phyloP scores from a whole-genome alignment of 1,284 basidiomycete genomes.

The Pyrrhoderma noxium region DNA sequence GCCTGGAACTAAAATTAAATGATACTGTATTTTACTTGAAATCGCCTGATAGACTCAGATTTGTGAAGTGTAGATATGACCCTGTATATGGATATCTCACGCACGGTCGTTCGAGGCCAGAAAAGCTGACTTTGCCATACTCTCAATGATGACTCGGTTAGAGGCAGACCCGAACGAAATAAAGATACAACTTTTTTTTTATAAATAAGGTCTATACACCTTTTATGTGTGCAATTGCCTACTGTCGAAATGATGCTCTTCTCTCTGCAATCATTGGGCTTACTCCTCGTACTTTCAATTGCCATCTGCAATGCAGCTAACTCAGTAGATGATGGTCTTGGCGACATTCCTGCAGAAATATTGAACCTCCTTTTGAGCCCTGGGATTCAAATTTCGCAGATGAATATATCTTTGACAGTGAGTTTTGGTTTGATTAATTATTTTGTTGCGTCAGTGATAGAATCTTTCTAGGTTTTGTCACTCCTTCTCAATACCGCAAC shows the following conservation, averaged over 20 bases:
- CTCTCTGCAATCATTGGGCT: background rate
- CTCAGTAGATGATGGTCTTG: conserved; percentile 1
- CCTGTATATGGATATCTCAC: too few species aligned
- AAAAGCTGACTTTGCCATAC: too few species aligned
- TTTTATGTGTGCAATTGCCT: too few species aligned
- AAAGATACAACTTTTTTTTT: too few species aligned
- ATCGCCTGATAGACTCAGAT: too few species aligned
- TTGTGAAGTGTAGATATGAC: too few species aligned
- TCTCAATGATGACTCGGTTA: too few species aligned
- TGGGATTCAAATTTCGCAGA: conserved; percentile 10
- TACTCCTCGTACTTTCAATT: background rate
- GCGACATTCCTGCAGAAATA: conserved; percentile 12
- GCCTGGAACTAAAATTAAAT: too few species aligned
- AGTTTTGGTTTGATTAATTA: background rate
- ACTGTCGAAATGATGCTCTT: conserved; percentile 2
- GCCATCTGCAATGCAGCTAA: background rate
- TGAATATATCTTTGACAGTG: conserved; percentile 9
- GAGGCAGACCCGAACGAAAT: too few species aligned
- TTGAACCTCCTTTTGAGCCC: conserved; percentile 8
- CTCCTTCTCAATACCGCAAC: conserved; percentile 14
- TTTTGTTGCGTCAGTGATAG: background rate
- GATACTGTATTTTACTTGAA: too few species aligned
- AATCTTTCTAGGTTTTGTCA: conserved; percentile 3
- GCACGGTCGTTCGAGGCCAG: too few species aligned
- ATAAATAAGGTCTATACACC: too few species aligned